Evolutionary conservation across 2,329 filamentous ascomycete species (phyloP).

Genomic region (Colletotrichum agaves): DNA sequence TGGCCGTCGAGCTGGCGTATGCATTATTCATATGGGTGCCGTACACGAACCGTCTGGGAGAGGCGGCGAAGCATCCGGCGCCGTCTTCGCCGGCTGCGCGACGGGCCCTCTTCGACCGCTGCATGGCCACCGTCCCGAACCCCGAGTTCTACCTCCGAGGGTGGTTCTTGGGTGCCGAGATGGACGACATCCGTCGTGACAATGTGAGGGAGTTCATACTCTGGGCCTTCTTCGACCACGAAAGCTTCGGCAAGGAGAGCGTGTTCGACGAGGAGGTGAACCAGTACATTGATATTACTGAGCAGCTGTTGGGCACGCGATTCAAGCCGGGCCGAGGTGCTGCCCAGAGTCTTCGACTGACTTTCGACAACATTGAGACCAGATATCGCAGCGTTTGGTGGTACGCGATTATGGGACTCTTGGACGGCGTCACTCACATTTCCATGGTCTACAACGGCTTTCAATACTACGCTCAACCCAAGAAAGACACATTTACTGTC

Average conservation of each 20-base stretch:
- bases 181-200: constrained; percentile 70
- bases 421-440: constrained; percentile 63
- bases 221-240: constrained; percentile 73
- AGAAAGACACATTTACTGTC: constrained; percentile 37
- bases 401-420: constrained; percentile 67
- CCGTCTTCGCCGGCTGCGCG: constrained; percentile 59
- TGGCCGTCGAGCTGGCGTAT: constrained; percentile 55
- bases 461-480: constrained; percentile 57
- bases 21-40: constrained; percentile 56
- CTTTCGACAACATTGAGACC: constrained; percentile 70
- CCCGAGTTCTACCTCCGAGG: constrained; percentile 66
- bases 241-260: constrained; percentile 46
- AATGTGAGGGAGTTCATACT: constrained; percentile 74
- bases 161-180: constrained; percentile 74
- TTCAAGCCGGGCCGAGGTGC: constrained; percentile 65
- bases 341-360: constrained; percentile 69
- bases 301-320: constrained; percentile 60
- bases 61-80: constrained; percentile 53
- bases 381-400: constrained; percentile 70
- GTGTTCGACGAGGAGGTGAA: constrained; percentile 51
- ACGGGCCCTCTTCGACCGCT: constrained; percentile 65
- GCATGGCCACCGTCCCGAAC: constrained; percentile 64
- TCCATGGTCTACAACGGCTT: constrained; percentile 61
- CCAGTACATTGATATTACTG: constrained; percentile 60
- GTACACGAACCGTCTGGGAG: constrained; percentile 51